Percentiles rank a stretch among this genome's conserved stretches.
Evolutionary conservation across 805 yeast species (phyloP).

Genomic region (Wickerhamiella spandovensis): DNA sequence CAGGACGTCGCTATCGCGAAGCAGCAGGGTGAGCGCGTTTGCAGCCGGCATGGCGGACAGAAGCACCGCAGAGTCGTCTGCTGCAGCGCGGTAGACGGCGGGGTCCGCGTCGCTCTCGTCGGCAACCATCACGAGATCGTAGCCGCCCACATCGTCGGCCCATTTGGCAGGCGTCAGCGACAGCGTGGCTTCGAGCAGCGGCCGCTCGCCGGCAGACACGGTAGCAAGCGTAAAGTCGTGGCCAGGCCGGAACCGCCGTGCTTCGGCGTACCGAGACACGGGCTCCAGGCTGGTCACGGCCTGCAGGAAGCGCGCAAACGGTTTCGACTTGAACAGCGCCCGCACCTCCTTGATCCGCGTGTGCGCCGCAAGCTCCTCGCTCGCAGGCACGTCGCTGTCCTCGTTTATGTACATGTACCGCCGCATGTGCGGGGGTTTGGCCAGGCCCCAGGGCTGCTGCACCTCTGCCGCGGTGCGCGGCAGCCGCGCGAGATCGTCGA

Average conservation of each 20-base stretch:
- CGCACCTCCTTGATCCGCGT: conserved; percentile 38
- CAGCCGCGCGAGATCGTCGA: conserved; percentile 34
- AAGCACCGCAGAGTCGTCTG: conserved; percentile 62
- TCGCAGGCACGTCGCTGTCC: conserved; percentile 8
- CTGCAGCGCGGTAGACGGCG: conserved; percentile 58
- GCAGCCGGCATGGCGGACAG: conserved; percentile 70
- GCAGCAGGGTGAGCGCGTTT: conserved; percentile 65
- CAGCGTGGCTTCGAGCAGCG: conserved; percentile 64
- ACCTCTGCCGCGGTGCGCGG: conserved; percentile 11
- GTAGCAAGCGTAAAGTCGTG: conserved; percentile 89
- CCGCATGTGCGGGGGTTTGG: conserved; percentile 90
- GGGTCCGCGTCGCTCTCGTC: conserved; percentile 54
- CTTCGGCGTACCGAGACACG: conserved; percentile 50
- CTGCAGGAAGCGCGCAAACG: conserved; percentile 59
- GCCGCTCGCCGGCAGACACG: conserved; percentile 29
- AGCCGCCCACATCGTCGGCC: conserved; percentile 80
- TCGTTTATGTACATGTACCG: conserved; percentile 66
- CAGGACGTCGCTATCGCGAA: conserved; percentile 75
- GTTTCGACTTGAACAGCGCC: conserved; percentile 41
- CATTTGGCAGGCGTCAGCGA: conserved; percentile 79
- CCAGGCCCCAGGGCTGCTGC: conserved; percentile 67
- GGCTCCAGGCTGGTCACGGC: conserved; percentile 46
- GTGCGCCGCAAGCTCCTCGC: conserved; percentile 15
- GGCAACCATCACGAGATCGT: conserved; percentile 69
- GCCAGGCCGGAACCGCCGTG: conserved; percentile 90